Conservation (phyloP, 352 stramenopile genomes). For the Aphanomyces stellatus region DNA sequence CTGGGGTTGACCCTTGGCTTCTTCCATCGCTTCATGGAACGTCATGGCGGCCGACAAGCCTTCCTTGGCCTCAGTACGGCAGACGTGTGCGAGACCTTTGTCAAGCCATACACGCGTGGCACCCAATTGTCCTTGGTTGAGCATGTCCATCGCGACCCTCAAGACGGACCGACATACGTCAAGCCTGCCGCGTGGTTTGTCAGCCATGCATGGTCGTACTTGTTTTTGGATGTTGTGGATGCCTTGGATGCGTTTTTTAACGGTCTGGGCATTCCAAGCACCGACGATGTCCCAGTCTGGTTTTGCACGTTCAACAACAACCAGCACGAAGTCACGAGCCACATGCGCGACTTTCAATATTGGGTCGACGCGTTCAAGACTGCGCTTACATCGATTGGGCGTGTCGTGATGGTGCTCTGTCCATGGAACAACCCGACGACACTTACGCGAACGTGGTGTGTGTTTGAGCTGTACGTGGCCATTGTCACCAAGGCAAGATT, state of each 20-base stretch:
- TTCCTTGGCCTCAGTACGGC: not conserved
- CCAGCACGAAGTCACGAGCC: not conserved
- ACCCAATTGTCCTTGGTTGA: not conserved
- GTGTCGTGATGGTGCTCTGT: not conserved
- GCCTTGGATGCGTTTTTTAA: not conserved
- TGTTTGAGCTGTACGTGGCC: not conserved
- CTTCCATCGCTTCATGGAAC: slow-evolving; percentile 6
- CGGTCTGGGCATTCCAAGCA: not conserved
- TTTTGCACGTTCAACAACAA: not conserved
- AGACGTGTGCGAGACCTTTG: not conserved
- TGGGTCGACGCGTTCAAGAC: not conserved
- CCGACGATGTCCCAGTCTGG: not conserved
- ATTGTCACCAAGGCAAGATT: not conserved
- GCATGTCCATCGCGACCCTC: not conserved
- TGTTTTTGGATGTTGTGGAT: not conserved
- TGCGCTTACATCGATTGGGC: not conserved
- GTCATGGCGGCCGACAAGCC: not conserved
- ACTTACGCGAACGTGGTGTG: not conserved
- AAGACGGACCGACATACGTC: not conserved
- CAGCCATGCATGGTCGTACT: not conserved
- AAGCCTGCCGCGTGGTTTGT: not conserved
- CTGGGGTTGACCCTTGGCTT: not conserved
- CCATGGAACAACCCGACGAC: not conserved
- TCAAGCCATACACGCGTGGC: not conserved
- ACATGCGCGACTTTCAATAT: not conserved